Base-by-base conservation (phyloP, 2,329 filamentous ascomycete genomes). In the Calycina herbarum region DNA sequence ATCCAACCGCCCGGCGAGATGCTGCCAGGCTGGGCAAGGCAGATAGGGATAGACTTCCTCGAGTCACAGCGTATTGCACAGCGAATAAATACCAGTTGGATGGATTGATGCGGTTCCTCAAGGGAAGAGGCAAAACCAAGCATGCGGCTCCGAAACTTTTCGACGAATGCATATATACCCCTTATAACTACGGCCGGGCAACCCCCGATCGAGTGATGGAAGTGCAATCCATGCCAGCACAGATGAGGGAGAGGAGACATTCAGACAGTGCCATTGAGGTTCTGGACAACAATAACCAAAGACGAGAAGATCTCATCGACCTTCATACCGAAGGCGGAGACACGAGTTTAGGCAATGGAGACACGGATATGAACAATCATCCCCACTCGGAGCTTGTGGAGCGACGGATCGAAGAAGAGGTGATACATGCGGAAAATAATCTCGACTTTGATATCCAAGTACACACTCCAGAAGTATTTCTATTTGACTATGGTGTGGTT, bases 81-180 rank as follows among this genome's bases (percentile, higher is more conserved):
- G 93, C 95, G 11, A 93, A 93, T 75, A 90, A 89, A 62, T 98
- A 98, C 78, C 88, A 94, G 72, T 88, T 97, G 80, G 94, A 98
- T 42, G 89, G 89, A 3, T 81, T 98, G 68, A 92, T 96, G 86
- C 89, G 90, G 57, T 99, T 94, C 75, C 80, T 99, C 68, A 99
- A 99, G 77, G 92, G 93, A 35, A 86, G 92, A 66, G 85, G 86
- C 57, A 92, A 91, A 77, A 86, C 86, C 38, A 86, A 92, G 72
- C 92, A 92, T 20, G 88, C 94, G 17, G 91, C 88, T 67, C 94
- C 95, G 1, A 98, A 97, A 78, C 81, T 95, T 65, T 97, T 97
- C 72, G 95, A 99, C 77, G 95, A 99, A 78, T 99, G 95, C 78
- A 93, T 99, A 72, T 99, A 99, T 79, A 93, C 94, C 11, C 93